Base-by-base conservation (phyloP, 2,329 filamentous ascomycete genomes). In the Claviceps sp. region DNA sequence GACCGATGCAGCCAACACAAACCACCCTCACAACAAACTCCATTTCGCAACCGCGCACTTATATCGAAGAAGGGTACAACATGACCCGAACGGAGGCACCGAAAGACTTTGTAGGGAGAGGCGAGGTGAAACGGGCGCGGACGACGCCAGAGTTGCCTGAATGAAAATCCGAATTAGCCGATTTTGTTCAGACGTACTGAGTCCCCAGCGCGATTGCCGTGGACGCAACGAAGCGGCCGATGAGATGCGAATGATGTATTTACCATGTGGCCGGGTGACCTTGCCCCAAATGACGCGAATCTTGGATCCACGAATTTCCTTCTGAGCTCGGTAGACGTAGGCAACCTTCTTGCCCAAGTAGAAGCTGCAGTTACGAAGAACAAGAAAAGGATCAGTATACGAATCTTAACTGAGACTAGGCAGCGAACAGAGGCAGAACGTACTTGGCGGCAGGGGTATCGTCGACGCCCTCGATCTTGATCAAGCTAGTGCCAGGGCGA, bases 221-320 rank as follows among this genome's bases (percentile, higher is more conserved):
- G 14, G 30, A 30, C n/a, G 34, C 43, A 24, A 26, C 8, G 6
- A 14, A 34, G 30, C 16, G 11, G 37, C 2, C n/a, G 7, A 14
- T 37, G n/a, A 2, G 16, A 38, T 30, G 5, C 11, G 5, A 46
- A 34, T 8, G 18, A 18, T 18, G 14, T 45, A 72, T 75, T 65
- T 86, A 91, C 87, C 91, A 77, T 97, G 91, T 72, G 89, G 85
- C 70, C 89, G 81, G 71, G 88, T 95, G 72, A 97, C 85, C 81
- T 95, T 96, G 79, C 91, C 91, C 89, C 90, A 97, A 79, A 97
- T 96, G 65, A 97, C 86, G 70, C 91, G 84, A 77, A 97, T 94
- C 85, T 97, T 97, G 73, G 89, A 91, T 72, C 93, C 93, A 68
- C 91, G 87, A 70, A 95, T 81, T 80, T 95, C 88, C 77, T 84